Percentiles rank a stretch among this genome's conserved stretches.
These are phyloP conservation scores for Mallotus repandus DNA, from an alignment of 441 rosid genomes.

Conservation along the genomic window DNA sequence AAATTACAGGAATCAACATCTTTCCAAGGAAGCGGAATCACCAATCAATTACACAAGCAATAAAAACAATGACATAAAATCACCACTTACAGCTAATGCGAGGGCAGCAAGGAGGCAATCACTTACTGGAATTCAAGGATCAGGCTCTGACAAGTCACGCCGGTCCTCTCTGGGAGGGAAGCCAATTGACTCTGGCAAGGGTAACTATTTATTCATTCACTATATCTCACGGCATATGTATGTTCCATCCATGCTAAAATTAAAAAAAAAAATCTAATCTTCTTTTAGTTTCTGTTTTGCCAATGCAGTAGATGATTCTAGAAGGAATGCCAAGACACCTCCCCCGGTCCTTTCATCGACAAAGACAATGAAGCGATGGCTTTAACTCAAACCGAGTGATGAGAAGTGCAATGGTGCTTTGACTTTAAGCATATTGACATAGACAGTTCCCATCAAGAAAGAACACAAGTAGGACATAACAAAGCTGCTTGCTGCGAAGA, in stretches of 20 bases:
- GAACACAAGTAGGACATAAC: neutral
- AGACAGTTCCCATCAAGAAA: neutral
- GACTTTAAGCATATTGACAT: conserved; percentile 45
- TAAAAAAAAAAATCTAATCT: neutral
- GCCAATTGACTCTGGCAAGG: conserved; percentile 50
- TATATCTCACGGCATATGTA: neutral
- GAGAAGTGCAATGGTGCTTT: conserved; percentile 28
- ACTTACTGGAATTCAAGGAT: conserved; percentile 53
- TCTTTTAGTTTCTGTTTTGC: conserved; percentile 8
- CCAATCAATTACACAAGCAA: conserved; percentile 36
- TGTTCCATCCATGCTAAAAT: neutral
- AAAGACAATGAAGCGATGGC: conserved; percentile 16
- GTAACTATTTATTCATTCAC: conserved; percentile 7
- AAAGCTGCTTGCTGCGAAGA: neutral
- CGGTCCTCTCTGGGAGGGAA: conserved; percentile 82
- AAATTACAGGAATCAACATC: conserved; percentile 45
- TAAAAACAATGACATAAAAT: conserved; percentile 31
- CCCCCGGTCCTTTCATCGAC: conserved; percentile 48
- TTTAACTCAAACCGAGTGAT: neutral
- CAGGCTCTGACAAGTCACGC: conserved; percentile 48
- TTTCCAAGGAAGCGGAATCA: conserved; percentile 34
- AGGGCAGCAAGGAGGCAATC: conserved; percentile 71
- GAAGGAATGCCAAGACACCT: conserved; percentile 75
- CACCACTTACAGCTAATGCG: conserved; percentile 46
- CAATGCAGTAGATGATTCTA: conserved; percentile 39